phyloP scores from a whole-genome alignment of 2,329 filamentous ascomycete genomes.

The Calonectria multiphialidica region DNA sequence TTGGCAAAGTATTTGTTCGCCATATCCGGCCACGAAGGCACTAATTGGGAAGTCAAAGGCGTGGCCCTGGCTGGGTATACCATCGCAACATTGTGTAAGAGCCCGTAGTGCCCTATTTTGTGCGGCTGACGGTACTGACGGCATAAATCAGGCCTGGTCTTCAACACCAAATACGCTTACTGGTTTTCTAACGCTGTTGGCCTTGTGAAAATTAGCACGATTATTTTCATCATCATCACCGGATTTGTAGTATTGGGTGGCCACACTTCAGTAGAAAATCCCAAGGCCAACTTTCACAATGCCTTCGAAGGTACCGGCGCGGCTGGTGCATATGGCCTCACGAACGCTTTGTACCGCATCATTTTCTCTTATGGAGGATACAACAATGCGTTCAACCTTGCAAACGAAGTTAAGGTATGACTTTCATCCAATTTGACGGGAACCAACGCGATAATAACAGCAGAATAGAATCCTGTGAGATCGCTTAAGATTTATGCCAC shows the following conservation, averaged over 20 bases:
- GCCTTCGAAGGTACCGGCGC: conserved; percentile 5
- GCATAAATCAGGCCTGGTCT: conserved; percentile 5
- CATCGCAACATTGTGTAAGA: conserved; percentile 11
- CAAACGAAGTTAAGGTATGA: conserved; percentile 22
- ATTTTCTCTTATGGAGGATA: conserved; percentile 22
- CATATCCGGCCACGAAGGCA: conserved; percentile 13
- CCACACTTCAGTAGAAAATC: conserved; percentile 14
- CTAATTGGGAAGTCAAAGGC: conserved; percentile 14
- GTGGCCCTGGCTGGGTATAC: conserved; percentile 16
- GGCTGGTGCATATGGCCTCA: conserved; percentile 16
- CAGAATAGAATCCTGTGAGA: conserved; percentile 15
- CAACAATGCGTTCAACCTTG: conserved; percentile 19
- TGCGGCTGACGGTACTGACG: not conserved
- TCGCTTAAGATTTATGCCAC: conserved; percentile 24
- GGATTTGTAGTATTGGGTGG: conserved; percentile 22
- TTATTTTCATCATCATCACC: conserved; percentile 18
- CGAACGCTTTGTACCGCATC: conserved; percentile 18
- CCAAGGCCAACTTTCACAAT: conserved; percentile 17
- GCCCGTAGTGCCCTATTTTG: no score
- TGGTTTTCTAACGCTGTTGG: conserved; percentile 22
- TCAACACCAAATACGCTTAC: conserved; percentile 22
- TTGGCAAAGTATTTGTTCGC: conserved; percentile 19
- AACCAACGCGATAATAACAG: not conserved
- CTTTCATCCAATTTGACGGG: fast-evolving
- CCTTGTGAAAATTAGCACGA: conserved; percentile 10